These are phyloP conservation scores for Paramyrothecium sp. DNA, from an alignment of 2,329 filamentous ascomycete species.

Conservation along the genomic window DNA sequence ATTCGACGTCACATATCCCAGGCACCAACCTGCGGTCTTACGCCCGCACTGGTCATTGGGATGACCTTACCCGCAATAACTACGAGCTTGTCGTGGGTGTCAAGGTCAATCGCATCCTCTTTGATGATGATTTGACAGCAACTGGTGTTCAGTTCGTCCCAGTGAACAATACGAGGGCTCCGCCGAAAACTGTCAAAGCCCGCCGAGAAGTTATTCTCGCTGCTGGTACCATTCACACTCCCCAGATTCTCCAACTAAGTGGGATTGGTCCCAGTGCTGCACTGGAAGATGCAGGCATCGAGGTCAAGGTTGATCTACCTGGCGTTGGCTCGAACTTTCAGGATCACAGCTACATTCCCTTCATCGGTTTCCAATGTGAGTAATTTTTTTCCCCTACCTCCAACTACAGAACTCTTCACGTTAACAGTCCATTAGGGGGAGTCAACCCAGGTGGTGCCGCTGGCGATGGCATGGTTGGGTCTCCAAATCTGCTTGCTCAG, in stretches of 20 bases:
- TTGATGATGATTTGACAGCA: conserved; percentile 17
- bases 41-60: conserved; percentile 22
- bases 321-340: conserved; percentile 43
- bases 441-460: conserved; percentile 5
- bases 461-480: conserved; percentile 2
- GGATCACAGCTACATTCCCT: conserved; percentile 29
- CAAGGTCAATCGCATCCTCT: conserved; percentile 18
- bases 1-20: conserved; percentile 19
- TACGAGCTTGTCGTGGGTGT: conserved; percentile 21
- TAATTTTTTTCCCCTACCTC: not conserved
- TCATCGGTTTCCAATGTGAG: conserved; percentile 15
- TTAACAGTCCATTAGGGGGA: conserved; percentile 2
- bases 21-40: conserved; percentile 17
- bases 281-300: conserved; percentile 32
- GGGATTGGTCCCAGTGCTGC: conserved; percentile 38
- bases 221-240: conserved; percentile 34
- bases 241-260: conserved; percentile 40
- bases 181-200: conserved; percentile 19
- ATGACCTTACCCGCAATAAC: conserved; percentile 18
- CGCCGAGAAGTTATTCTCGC: conserved; percentile 34
- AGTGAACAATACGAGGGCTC: conserved; percentile 10
- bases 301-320: conserved; percentile 36
- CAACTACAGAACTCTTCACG: not conserved
- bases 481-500: conserved; percentile 17
- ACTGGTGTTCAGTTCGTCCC: conserved; percentile 25